phyloP scores from a whole-genome alignment of 768 basidiomycete species.

The Mycena pura region DNA sequence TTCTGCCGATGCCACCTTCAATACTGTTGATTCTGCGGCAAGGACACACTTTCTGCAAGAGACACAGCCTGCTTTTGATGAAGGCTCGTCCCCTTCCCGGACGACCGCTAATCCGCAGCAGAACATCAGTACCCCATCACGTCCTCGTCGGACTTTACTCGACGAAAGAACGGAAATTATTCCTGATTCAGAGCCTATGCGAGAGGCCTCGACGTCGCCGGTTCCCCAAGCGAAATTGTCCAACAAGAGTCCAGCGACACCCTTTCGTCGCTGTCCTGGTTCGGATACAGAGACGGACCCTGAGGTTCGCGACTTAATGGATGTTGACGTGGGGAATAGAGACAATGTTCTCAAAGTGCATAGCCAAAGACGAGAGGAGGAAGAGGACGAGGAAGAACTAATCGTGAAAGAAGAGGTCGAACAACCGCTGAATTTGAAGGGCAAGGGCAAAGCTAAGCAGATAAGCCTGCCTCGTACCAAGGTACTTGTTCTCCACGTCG shows the following conservation, averaged over 20 bases:
- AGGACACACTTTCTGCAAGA: conserved; percentile 19
- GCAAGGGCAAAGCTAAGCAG: conserved; percentile 17
- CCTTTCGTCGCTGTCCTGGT: neutral
- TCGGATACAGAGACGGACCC: conserved; percentile 19
- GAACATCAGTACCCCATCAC: neutral
- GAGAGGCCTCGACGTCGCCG: conserved; percentile 28
- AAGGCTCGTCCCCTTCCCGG: neutral
- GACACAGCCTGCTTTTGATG: conserved; percentile 25
- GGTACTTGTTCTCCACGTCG: no score
- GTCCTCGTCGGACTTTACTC: conserved; percentile 10
- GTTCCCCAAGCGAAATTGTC: conserved; percentile 20
- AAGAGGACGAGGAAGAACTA: conserved; percentile 38
- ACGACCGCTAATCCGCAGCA: neutral
- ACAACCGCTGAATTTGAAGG: conserved; percentile 3
- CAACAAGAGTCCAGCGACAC: conserved; percentile 18
- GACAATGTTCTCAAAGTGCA: conserved; percentile 31
- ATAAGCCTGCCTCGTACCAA: conserved; percentile 19
- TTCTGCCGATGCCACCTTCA: neutral
- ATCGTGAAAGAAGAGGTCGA: neutral
- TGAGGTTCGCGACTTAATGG: conserved; percentile 16
- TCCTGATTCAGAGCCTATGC: conserved; percentile 68
- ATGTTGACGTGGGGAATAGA: conserved; percentile 26
- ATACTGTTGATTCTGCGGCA: conserved; percentile 8
- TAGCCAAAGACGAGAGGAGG: conserved; percentile 33
- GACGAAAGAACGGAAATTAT: conserved; percentile 53